Percentiles rank a stretch among this genome's conserved stretches.
phyloP scores from a whole-genome alignment of 2,329 filamentous ascomycete species.

The Hymenotorrendiella dingleyae region DNA sequence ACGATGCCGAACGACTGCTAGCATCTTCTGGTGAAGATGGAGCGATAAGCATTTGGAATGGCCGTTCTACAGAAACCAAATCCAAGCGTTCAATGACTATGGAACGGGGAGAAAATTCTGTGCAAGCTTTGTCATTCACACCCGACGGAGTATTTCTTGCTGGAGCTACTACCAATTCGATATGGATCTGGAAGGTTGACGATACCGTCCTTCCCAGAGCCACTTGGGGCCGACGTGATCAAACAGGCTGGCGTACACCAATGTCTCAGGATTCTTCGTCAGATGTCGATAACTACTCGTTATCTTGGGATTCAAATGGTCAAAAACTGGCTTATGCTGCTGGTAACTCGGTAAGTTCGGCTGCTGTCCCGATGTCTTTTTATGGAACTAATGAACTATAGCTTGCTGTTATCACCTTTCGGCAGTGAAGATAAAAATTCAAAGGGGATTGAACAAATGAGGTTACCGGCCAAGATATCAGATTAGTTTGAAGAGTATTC shows the following conservation, averaged over 20 bases:
- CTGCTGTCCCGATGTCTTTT: not conserved
- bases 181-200: slow-evolving; percentile 61
- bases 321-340: slow-evolving; percentile 58
- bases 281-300: slow-evolving; percentile 56
- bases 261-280: slow-evolving; percentile 42
- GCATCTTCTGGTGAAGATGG: slow-evolving; percentile 59
- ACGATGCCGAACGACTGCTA: slow-evolving; percentile 39
- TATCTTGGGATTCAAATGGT: slow-evolving; percentile 57
- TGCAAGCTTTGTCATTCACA: slow-evolving; percentile 55
- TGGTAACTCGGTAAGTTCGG: slow-evolving; percentile 52
- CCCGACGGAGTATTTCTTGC: slow-evolving; percentile 59
- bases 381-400: slow-evolving; percentile 12
- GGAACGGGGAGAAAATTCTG: slow-evolving; percentile 47
- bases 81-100: slow-evolving; percentile 56
- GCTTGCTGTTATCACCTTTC: slow-evolving; percentile 26
- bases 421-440: slow-evolving; percentile 9
- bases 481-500: no score
- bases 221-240: slow-evolving; percentile 50
- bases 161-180: slow-evolving; percentile 51
- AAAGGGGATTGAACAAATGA: not conserved
- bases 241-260: slow-evolving; percentile 54
- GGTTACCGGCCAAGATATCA: no score
- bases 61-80: slow-evolving; percentile 47
- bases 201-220: slow-evolving; percentile 53
- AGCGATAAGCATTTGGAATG: slow-evolving; percentile 58